Conservation (phyloP, 371 early-diverging fungal species). For the Synchytrium microbalum region DNA sequence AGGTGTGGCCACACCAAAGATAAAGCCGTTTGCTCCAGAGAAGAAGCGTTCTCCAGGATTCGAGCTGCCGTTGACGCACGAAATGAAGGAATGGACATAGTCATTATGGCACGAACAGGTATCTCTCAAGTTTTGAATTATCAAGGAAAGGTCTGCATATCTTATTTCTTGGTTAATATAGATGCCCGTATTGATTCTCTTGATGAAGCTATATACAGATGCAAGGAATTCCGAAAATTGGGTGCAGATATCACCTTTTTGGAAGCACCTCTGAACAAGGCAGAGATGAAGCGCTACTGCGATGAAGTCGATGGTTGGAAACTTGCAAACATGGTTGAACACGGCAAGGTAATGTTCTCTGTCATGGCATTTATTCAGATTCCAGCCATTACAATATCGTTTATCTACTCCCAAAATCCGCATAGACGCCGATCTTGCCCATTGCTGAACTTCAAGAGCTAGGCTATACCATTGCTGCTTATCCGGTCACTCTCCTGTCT, state of each 20-base stretch:
- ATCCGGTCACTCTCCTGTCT: constrained; percentile 14
- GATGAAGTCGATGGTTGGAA: constrained; percentile 8
- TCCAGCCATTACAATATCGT: too few species aligned
- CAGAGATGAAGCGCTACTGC: constrained; percentile 16
- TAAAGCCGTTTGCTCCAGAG: not conserved
- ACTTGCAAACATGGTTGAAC: constrained; percentile 16
- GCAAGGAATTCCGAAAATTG: not conserved
- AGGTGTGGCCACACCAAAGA: constrained; percentile 2
- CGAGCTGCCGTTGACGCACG: constrained; percentile 6
- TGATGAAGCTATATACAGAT: constrained; percentile 2
- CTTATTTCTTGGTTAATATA: too few species aligned
- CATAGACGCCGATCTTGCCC: constrained; percentile 13
- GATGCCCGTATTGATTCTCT: constrained; percentile 4
- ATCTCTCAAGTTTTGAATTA: too few species aligned
- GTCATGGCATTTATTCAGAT: too few species aligned
- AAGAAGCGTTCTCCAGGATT: not conserved
- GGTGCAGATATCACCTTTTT: constrained; percentile 19
- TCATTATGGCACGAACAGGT: constrained; percentile 5
- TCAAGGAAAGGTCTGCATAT: too few species aligned
- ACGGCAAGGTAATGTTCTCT: too few species aligned
- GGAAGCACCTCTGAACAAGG: constrained; percentile 12
- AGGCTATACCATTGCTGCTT: constrained; percentile 15
- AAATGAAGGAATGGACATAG: constrained; percentile 4
- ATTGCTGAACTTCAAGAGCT: constrained; percentile 5
- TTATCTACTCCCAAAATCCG: too few species aligned